Base-by-base conservation (phyloP, 2,329 filamentous ascomycete species). In the Diaporthe ilicicola region DNA sequence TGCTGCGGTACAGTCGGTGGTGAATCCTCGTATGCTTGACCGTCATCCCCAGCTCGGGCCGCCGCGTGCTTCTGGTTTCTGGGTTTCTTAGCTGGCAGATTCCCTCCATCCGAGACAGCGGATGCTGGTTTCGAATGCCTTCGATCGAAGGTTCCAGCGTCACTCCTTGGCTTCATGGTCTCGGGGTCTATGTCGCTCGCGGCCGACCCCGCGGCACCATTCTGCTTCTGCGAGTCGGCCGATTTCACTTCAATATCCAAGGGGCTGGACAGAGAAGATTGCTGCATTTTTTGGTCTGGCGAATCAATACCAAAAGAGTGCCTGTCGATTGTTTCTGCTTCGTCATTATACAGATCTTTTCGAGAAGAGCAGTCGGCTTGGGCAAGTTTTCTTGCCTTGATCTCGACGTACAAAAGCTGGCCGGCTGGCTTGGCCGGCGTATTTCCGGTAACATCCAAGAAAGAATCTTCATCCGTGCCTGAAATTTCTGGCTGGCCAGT, bases 91-190 rank as follows among this genome's bases (percentile, higher is more conserved):
- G 74, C 71, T 17, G 77, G 39, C 3, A 74, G 71, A 29, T 77
- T 74, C 19, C 82, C 79, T 12, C 82, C 81, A 61, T 82, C 80
- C 0, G 81, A 81, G 64, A 82, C 82, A 13, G 70, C 74, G 68
- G 77, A 78, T 22, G 73, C 70, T 9, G 76, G 72, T 67, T 77
- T 73, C 37, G 76, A n/a, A 5, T n/a, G 54, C 56, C 75, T 77
- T 17, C 73, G 73, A n/a, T 39, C 6, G 8, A 55, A 64, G 3
- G 17, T 24, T 15, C n/a, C 62, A n/a, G 37, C 29, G 2, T 15
- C n/a, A 8, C 24, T 48, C 10, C 8, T 13, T 44, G n/a, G 9
- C 7, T 37, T 37, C n/a, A 8, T 24, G 1, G 24, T 19, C 27
- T 29, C 56, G 27, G 24, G 9, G 24, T 6, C 17, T 10, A 29